These are phyloP conservation scores for Hyaloscypha variabilis DNA, from an alignment of 495 filamentous ascomycete species.

Conservation along the genomic window DNA sequence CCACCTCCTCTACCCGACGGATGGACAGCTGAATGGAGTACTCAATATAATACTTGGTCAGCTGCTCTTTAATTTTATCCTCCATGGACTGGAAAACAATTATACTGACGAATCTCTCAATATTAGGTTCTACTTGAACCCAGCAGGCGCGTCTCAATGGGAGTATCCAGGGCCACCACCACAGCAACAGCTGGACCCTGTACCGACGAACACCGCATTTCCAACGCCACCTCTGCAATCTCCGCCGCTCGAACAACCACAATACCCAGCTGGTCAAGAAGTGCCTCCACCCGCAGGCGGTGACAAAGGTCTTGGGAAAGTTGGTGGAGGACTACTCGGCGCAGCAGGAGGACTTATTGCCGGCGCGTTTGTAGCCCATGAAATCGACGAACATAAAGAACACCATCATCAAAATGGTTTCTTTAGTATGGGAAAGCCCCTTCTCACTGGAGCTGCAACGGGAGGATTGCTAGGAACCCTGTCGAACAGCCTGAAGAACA, in stretches of 20 bases:
- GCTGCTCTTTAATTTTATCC: not conserved
- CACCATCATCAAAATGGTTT: not conserved
- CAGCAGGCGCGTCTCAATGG: not conserved
- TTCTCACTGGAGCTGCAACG: not conserved
- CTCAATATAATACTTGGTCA: conserved; percentile 3
- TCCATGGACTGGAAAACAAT: not conserved
- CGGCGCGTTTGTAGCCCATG: conserved; percentile 2
- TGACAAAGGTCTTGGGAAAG: conserved; percentile 4
- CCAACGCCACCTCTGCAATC: not conserved
- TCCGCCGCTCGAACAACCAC: not conserved
- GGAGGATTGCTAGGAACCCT: not conserved
- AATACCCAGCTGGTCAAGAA: not conserved
- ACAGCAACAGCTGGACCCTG: not conserved
- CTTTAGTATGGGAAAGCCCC: not conserved
- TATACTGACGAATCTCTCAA: not conserved
- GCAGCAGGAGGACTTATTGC: conserved; percentile 1
- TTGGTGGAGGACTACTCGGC: not conserved
- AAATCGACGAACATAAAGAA: conserved; percentile 7
- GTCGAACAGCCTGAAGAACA: not conserved
- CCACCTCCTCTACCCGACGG: not conserved
- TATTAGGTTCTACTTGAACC: not conserved
- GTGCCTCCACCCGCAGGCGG: not conserved
- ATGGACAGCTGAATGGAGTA: conserved; percentile 3
- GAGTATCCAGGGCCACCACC: not conserved
- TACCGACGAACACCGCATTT: not conserved